Conservation (phyloP, 2,329 filamentous ascomycete species). For the Scedosporium dehoogii region DNA sequence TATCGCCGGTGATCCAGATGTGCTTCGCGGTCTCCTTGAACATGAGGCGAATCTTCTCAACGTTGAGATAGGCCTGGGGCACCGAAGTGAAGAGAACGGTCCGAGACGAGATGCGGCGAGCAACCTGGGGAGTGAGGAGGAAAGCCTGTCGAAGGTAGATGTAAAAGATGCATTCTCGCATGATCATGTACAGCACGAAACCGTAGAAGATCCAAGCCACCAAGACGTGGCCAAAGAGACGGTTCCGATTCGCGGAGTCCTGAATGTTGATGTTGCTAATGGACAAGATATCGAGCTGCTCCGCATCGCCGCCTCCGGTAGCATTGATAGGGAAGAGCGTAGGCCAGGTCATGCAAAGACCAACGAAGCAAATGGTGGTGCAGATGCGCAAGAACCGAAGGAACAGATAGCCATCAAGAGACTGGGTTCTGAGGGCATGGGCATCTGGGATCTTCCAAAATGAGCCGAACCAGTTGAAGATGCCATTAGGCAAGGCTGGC, state of each 20-base stretch:
- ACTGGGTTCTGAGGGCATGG: conserved; percentile 74
- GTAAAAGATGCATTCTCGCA: conserved; percentile 82
- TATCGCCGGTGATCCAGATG: conserved; percentile 75
- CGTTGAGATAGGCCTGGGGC: conserved; percentile 66
- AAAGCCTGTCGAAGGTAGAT: conserved; percentile 91
- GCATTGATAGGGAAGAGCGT: conserved; percentile 78
- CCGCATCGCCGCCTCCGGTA: conserved; percentile 58
- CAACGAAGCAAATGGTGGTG: conserved; percentile 69
- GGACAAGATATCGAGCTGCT: conserved; percentile 66
- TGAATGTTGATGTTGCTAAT: conserved; percentile 63
- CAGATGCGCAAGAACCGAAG: conserved; percentile 68
- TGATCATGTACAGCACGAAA: conserved; percentile 82
- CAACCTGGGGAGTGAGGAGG: conserved; percentile 73
- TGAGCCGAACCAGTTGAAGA: conserved; percentile 52
- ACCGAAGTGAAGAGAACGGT: conserved; percentile 87
- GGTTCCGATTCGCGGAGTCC: conserved; percentile 41
- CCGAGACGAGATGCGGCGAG: conserved; percentile 76
- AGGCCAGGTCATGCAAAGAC: conserved; percentile 77
- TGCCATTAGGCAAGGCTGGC: conserved; percentile 42
- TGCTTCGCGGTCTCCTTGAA: conserved; percentile 76
- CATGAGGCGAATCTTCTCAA: conserved; percentile 65
- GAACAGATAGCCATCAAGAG: conserved; percentile 76
- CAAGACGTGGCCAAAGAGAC: conserved; percentile 74
- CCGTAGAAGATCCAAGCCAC: conserved; percentile 74
- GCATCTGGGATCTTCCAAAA: conserved; percentile 60